phyloP scores from a whole-genome alignment of 805 yeast genomes.

The Barnettozyma pratensis region DNA sequence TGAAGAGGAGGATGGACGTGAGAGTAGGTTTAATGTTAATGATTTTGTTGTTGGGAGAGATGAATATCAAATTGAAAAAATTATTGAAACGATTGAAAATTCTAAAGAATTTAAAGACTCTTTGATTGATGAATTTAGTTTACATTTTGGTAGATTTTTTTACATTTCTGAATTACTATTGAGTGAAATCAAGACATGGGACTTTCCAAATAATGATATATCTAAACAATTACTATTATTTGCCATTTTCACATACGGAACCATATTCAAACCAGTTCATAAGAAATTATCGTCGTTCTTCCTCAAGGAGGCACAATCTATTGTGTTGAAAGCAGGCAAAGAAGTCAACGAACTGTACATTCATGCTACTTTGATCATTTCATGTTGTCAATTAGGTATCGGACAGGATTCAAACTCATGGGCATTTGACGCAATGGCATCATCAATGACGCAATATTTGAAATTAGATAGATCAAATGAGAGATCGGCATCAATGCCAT shows the following conservation, averaged over 20 bases:
- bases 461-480: slow-evolving; percentile 15
- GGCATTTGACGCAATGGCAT: slow-evolving; percentile 29
- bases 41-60: not conserved
- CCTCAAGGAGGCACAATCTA: slow-evolving; percentile 23
- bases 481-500: slow-evolving; percentile 6
- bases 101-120: slow-evolving; percentile 1
- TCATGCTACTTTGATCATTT: slow-evolving; percentile 26
- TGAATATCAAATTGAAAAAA: not conserved
- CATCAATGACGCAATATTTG: slow-evolving; percentile 30
- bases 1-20: slow-evolving; percentile 1
- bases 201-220: slow-evolving; percentile 23
- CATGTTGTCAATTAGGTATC: slow-evolving; percentile 30
- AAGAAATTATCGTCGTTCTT: slow-evolving; percentile 12
- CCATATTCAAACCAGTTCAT: slow-evolving; percentile 17
- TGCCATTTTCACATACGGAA: slow-evolving; percentile 27
- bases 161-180: slow-evolving; percentile 19
- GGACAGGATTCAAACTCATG: slow-evolving; percentile 29
- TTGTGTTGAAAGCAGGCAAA: slow-evolving; percentile 22
- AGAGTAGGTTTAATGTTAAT: not conserved
- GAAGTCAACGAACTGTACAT: slow-evolving; percentile 22
- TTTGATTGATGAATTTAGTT: slow-evolving; percentile 19
- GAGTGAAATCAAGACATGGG: slow-evolving; percentile 24
- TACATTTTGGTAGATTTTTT: slow-evolving; percentile 25
- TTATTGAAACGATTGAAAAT: slow-evolving; percentile 1
- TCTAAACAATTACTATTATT: slow-evolving; percentile 26